Base-by-base conservation (phyloP, 352 stramenopile genomes). In the Globisporangium paddicum region DNA sequence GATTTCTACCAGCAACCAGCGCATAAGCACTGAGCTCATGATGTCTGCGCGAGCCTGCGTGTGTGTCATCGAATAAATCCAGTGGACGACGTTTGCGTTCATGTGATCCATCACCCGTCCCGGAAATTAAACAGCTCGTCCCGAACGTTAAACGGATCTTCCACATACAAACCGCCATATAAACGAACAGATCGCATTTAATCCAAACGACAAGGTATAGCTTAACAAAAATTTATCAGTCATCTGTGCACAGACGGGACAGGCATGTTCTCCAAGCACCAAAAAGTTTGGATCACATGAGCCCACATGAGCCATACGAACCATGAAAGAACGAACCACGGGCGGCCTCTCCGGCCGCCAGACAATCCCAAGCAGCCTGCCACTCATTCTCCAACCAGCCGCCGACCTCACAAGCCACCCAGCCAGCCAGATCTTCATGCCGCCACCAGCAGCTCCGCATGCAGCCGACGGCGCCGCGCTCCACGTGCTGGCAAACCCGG, bases 401-500 rank as follows among this genome's bases (percentile, higher is more conserved):
- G n/a, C 18, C 18, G 5, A 42, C 14, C 44, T 16, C 23, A 49
- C 23, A 28, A 49, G 23, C 45, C 14, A 18, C 41, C 4, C 18
- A 18, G 25, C n/a, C n/a, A 46, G 2, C 23, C 16, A 49, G 44
- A 19, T 35, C 6, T 7, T 35, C 14, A 51, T 26, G 18, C 21
- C 25, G 2, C 45, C 45, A 8, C 45, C 23, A 21, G 18, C 14
- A 46, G 40, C 40, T 9, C 40, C 4, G 3, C 45, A 51, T 8
- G 25, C 45, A 8, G 2, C 23, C 0, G 45, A 51, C 0, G 45
- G 45, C 45, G 21, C 55, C 0, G 50, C 50, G 34, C 21, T 57
- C 11, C 34, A 47, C 35, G 50, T 57, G 35, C 50, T 57, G 19
- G 13, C 50, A 14, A 44, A 57, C 5, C 50, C 50, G 4, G 30